Evolutionary conservation across 768 basidiomycete species (phyloP), one percentile per base, ranked within the genome.

Genomic region (Inosperma sp.): DNA sequence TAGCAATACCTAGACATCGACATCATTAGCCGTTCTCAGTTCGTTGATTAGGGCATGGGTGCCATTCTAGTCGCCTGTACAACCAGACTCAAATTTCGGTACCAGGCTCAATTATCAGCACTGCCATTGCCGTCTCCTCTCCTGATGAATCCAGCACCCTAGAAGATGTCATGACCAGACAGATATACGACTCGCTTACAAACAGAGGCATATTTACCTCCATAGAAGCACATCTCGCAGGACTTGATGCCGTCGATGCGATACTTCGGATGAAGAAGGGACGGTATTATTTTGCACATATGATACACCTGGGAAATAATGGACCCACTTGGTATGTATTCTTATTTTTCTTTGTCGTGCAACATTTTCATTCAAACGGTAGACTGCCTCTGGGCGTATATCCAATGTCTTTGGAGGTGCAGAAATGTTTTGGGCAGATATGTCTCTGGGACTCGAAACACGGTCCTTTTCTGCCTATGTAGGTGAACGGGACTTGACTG

Each of bases 321-420:
- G 96, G 97, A 66, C 95, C 90, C 9, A 93, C 73, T 49, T 92
- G 91, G n/a, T 93, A 93, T 63, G 63, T 90, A 78, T 35, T 13
- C 12, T 6, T 12, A 6, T n/a, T 21, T 5, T 41, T 40, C 19
- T 5, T 46, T 25, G n/a, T n/a, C n/a, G 37, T 48, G 44, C 7
- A 35, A 35, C 23, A 16, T 48, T 19, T 30, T 17, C 13, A 34
- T 35, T 52, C 22, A 43, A 42, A 36, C n/a, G 5, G 29, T 52
- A 73, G 93, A 87, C 84, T 48, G 79, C 86, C 33, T 89, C 86
- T 5, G 92, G 81, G 7, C 82, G 87, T 44, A 68, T 97, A 31
- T 78, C 88, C 12, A 98, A 98, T 66, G 79, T 87, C 4, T 87
- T 98, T 58, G 95, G 95, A 21, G 88, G 92, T 6, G 95, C 87